Conservation (phyloP, 352 stramenopile genomes). For the Pseudoperonospora humuli region DNA sequence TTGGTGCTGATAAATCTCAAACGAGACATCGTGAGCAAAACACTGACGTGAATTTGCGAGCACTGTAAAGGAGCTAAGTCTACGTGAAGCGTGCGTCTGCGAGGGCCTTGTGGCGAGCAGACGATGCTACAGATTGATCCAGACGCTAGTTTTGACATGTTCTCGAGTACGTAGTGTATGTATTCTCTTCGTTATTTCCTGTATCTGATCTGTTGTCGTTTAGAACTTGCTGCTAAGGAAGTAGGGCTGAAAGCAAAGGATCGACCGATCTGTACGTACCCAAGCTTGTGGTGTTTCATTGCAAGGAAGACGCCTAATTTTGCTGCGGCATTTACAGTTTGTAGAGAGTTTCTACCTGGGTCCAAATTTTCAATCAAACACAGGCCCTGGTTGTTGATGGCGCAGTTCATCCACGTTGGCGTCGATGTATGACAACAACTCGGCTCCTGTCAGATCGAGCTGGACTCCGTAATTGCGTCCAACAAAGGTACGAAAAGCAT, state of each 20-base stretch:
- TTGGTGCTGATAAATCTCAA: too few species aligned
- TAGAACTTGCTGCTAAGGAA: slow-evolving; percentile 38
- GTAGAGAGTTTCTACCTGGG: slow-evolving; percentile 61
- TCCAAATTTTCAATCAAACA: too few species aligned
- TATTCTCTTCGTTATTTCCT: neutral
- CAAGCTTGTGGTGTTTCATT: neutral
- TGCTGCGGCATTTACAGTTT: slow-evolving; percentile 30
- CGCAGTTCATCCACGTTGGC: too few species aligned
- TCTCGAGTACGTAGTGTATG: slow-evolving; percentile 37
- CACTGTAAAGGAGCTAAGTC: too few species aligned
- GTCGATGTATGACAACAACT: too few species aligned
- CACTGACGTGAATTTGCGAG: too few species aligned
- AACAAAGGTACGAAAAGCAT: too few species aligned
- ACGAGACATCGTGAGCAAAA: too few species aligned
- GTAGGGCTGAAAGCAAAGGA: slow-evolving; percentile 36
- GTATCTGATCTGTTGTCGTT: slow-evolving; percentile 1
- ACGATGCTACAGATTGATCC: slow-evolving; percentile 44
- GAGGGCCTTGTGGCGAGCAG: slow-evolving; percentile 47
- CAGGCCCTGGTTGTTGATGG: too few species aligned
- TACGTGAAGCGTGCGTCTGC: slow-evolving; percentile 67
- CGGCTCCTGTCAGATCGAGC: too few species aligned
- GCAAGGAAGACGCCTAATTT: neutral
- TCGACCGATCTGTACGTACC: slow-evolving; percentile 40
- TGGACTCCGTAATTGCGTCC: too few species aligned
- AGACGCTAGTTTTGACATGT: slow-evolving; percentile 27